Evolutionary conservation across 371 early-diverging fungal genomes (phyloP).

Genomic region (Mucor plumbeus): DNA sequence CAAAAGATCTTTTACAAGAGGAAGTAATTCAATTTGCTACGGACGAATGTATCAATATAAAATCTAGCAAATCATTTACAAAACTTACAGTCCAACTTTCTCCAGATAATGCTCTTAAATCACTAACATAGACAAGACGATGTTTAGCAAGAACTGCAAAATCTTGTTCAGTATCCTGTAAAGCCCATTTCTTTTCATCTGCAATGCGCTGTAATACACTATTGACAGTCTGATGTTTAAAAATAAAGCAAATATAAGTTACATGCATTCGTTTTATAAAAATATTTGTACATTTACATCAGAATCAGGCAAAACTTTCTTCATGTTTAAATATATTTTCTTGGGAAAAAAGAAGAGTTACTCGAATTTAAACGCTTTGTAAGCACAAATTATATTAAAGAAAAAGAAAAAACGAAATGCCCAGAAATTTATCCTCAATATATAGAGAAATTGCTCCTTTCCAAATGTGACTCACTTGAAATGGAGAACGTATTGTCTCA

Average conservation of each 20-base stretch:
- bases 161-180: conserved; percentile 46
- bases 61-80: neutral
- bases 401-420: neutral
- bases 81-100: conserved; percentile 57
- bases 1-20: conserved; percentile 38
- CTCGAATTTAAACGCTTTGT: neutral
- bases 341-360: neutral
- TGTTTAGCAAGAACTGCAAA: conserved; percentile 43
- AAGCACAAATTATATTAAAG: neutral
- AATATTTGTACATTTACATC: neutral
- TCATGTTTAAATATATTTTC: neutral
- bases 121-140: conserved; percentile 45
- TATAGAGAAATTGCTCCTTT: neutral
- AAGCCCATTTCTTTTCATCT: conserved; percentile 49
- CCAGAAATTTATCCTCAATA: neutral
- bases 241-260: neutral
- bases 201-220: conserved; percentile 22
- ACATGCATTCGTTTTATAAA: neutral
- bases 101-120: conserved; percentile 47
- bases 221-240: conserved; percentile 19
- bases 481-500: neutral
- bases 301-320: neutral
- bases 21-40: conserved; percentile 35
- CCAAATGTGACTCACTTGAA: neutral
- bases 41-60: too few relatives aligned